Conservation (phyloP, 108 stramenopile species). For the Stephanodiscus triporus region DNA sequence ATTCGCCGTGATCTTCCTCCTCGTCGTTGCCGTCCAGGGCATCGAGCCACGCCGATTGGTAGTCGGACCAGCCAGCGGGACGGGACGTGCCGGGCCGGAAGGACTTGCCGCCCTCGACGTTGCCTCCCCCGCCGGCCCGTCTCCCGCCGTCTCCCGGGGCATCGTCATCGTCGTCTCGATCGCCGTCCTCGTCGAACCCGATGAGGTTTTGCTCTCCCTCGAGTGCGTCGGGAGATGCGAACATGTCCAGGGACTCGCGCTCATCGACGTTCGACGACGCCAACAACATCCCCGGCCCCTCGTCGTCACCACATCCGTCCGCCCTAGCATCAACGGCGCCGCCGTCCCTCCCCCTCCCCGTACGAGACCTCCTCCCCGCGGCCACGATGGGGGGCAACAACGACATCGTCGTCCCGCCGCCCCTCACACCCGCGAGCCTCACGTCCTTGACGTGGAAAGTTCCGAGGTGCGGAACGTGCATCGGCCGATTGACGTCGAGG, state of each 20-base stretch:
- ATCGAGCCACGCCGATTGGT: slow-evolving; percentile 96
- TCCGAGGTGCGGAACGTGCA: slow-evolving; percentile 91
- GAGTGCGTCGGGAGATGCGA: slow-evolving; percentile 91
- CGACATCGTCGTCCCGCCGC: neutral
- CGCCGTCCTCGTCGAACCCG: slow-evolving; percentile 89
- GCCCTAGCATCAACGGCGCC: slow-evolving; percentile 7
- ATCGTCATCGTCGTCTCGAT: slow-evolving; percentile 57
- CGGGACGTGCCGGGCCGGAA: slow-evolving; percentile 61
- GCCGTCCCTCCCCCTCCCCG: slow-evolving; percentile 22
- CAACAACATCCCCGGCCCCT: slow-evolving; percentile 11
- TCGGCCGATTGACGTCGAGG: slow-evolving; percentile 79
- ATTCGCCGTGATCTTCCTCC: slow-evolving; percentile 79
- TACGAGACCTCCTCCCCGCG: slow-evolving; percentile 42
- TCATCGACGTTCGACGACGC: slow-evolving; percentile 58
- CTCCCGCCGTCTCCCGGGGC: slow-evolving; percentile 53
- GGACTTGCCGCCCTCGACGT: slow-evolving; percentile 21
- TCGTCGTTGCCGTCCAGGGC: slow-evolving; percentile 73
- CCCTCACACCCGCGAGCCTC: slow-evolving; percentile 23
- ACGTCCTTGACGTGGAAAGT: slow-evolving; percentile 81
- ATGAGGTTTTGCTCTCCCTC: slow-evolving; percentile 99
- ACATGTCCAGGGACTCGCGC: slow-evolving; percentile 83
- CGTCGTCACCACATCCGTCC: neutral
- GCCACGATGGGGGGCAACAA: slow-evolving; percentile 47
- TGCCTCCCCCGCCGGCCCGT: slow-evolving; percentile 41
- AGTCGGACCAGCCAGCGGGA: slow-evolving; percentile 94